These are phyloP conservation scores for Pezicula carpinea DNA, from an alignment of 2,329 filamentous ascomycete species.

Conservation along the genomic window DNA sequence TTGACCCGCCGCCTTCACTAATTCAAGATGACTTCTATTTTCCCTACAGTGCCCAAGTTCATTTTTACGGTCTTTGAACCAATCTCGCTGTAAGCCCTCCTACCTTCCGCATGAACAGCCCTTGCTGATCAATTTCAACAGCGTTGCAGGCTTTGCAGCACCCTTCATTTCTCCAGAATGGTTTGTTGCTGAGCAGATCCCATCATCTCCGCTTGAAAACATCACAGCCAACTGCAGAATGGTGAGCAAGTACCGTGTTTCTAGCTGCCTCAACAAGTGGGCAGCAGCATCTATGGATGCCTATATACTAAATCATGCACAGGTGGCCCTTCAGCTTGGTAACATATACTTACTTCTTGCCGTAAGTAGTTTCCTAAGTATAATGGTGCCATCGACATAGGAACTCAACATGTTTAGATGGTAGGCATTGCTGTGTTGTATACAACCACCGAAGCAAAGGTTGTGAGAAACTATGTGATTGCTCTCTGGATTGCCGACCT, in stretches of 20 bases:
- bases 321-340: constrained; percentile 63
- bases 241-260: constrained; percentile 5
- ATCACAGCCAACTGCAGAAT: constrained; percentile 31
- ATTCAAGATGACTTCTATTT: constrained; percentile 50
- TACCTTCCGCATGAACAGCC: not conserved
- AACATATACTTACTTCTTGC: constrained; percentile 66
- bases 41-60: constrained; percentile 59
- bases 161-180: constrained; percentile 52
- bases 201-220: constrained; percentile 29
- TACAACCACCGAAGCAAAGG: constrained; percentile 58
- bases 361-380: constrained; percentile 36
- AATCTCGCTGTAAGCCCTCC: constrained; percentile 53
- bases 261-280: constrained; percentile 15
- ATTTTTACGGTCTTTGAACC: constrained; percentile 67
- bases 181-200: constrained; percentile 61
- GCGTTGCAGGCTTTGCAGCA: constrained; percentile 53
- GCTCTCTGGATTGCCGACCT: constrained; percentile 62
- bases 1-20: not conserved
- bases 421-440: constrained; percentile 56
- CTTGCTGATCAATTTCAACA: constrained; percentile 27
- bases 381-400: not conserved
- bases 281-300: not conserved
- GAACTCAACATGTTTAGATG: not conserved
- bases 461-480: constrained; percentile 63
- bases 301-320: constrained; percentile 28